Evolutionary conservation across 2,329 filamentous ascomycete genomes (phyloP), one percentile per base, ranked within the genome.

Genomic region (Exophiala sp.): DNA sequence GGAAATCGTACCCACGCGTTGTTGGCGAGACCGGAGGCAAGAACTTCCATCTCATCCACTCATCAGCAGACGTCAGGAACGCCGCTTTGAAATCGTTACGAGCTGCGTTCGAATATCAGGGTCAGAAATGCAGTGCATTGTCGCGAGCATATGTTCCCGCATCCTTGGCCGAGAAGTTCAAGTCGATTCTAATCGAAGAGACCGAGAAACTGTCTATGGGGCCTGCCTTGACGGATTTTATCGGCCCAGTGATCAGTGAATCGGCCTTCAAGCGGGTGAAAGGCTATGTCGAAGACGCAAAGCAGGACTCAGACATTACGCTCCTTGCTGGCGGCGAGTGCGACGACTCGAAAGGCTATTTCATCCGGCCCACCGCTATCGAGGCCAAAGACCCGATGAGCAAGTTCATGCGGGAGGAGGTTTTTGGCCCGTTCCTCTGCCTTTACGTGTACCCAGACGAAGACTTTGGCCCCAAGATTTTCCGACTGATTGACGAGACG

Each of bases 1-100:
- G 95, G 75, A 78, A 79, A 59, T 85, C 87, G 64, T 97, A 96
- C 73, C 91, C 90, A 42, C 86, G 90, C 64, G 88, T 95, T 60
- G 89, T 95, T 3, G 90, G 89, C 57, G 90, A 95, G 78, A 95
- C 90, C 24, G 54, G 90, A 56, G 90, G 90, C 69, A 95, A 95
- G 83, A 95, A 95, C 78, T 95, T 91, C 79, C 90, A 95, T 71
- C 73, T 95, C 48, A 72, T 95, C 32, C 89, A 95, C 75, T 75
- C 78, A 42, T 85, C 84, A 2, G 90, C 90, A 36, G 87, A 95
- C 63, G 73, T 94, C 46, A 76, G 83, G 57, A 94, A 92, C 66
- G 89, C 89, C 9, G 89, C 82, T 33, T 79, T 88, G 61, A 87
- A 95, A 71, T 94, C 89, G 4, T 82, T 95, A 32, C 88, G 91